Evolutionary conservation across 345 rosid species (phyloP), one percentile per base, ranked within the genome.

Genomic region (Syzygium aqueum): DNA sequence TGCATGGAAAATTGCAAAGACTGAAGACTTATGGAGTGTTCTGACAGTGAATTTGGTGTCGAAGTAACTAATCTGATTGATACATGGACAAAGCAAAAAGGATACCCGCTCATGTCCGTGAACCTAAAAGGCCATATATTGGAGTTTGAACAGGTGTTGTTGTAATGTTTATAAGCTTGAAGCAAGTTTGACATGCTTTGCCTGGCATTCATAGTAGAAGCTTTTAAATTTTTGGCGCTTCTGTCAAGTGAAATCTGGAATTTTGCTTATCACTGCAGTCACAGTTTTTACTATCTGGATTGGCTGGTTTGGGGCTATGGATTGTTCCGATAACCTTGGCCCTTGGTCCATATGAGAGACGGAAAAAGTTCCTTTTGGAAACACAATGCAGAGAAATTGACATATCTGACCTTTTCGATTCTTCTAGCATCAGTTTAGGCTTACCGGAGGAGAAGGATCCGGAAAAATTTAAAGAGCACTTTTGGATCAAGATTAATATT

Each of bases 81-180:
- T 27, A 28, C 89, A 82, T 91, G 93, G 94, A 91, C 92, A 80
- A 92, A 92, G 92, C 88, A 89, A 77, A 89, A 90, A 83, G 92
- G 92, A 53, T 88, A 90, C 89, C 93, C 94, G 37, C 90, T 91
- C 46, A 88, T 92, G 57, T 80, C 84, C 11, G 92, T 91, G 8
- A 89, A 87, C 77, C 86, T 56, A 63, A 87, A 90, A 49, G 91
- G 87, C 16, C 84, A 84, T 16, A 14, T 86, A 40, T 37, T 90
- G 86, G 90, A 89, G 85, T 85, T 92, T 46, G 90, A 91, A 84
- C 94, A 92, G 94, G 94, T 87, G 13, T 53, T 37, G 6, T 37
- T 40, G 67, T 33, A 22, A 85, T 51, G 8, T 54, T 57, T 53
- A 56, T 53, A 51, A 49, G 51, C 51, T 78, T 3, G 3, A 25